Base-by-base conservation (phyloP, 176 grass and related monocot genomes). In the Oryza meridionalis region DNA sequence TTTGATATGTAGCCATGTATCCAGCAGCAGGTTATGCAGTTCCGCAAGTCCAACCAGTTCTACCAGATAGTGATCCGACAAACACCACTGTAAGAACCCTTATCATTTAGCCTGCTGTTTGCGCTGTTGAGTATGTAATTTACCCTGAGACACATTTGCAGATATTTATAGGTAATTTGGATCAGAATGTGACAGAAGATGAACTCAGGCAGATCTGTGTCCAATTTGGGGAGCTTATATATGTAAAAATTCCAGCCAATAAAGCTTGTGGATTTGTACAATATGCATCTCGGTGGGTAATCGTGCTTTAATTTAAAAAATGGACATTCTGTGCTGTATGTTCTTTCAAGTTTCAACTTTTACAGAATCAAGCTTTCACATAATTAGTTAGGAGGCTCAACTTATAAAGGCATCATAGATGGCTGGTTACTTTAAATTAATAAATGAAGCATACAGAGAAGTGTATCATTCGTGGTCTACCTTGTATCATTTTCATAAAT, bases 241-340 rank as follows among this genome's bases (percentile, higher is more conserved):
- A 92, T 86, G 96, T 96, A 5, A 96, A 99, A 79, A 96, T 99
- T 84, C 93, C 96, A 82, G 81, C 81, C 76, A 90, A 90, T 77
- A 99, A 99, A 96, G 93, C 89, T 87, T 99, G 96, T 86, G 93
- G 93, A 71, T 96, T 99, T 83, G 93, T 99, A 77, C 91, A 96
- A 67, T 96, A 94, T 87, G 77, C 69, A 53, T 42, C 93, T 37
- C 94, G 96, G 93, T 92, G 90, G 32, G 70, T 78, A 40, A 17
- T 58, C 19, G 17, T 58, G 37, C 76, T 77, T 45, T 19, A 72
- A 24, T 1, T 47, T 47, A 68, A 59, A 27, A 25, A 27, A 49
- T 3, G n/a, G 9, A 62, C 51, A 17, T 58, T 58, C 17, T 24
- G 58, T 62, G 51, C 15, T 21, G 17, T 62, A 62, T 62, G 22